phyloP scores from a whole-genome alignment of 202 grass and related monocot genomes.

The Dendrocalamus latiflorus region DNA sequence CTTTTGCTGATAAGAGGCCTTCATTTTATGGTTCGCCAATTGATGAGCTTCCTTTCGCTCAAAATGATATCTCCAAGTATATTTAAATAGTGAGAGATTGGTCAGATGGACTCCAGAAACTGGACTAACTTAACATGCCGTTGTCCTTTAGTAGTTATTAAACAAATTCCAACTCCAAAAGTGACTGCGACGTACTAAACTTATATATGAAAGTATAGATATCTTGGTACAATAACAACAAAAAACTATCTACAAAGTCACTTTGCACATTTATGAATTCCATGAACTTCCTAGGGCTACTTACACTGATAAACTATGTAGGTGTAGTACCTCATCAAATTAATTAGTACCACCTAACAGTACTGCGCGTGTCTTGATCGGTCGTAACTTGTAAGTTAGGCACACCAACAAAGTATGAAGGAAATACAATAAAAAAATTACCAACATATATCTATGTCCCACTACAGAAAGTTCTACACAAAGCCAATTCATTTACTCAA shows the following conservation, averaged over 20 bases:
- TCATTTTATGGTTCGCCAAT: neutral
- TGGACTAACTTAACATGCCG: too few species aligned
- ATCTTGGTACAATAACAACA: neutral
- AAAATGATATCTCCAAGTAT: neutral
- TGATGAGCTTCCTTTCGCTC: neutral
- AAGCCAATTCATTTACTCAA: too few species aligned
- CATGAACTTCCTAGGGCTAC: neutral
- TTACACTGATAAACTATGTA: too few species aligned
- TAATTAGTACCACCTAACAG: too few species aligned
- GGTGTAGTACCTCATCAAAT: too few species aligned
- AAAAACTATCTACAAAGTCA: neutral
- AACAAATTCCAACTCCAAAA: neutral
- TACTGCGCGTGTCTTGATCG: too few species aligned
- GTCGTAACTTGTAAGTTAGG: too few species aligned
- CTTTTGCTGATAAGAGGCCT: neutral
- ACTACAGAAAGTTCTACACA: too few species aligned
- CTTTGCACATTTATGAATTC: neutral
- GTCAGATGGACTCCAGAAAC: neutral
- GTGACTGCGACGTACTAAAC: neutral
- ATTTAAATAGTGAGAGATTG: neutral
- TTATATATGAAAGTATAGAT: neutral
- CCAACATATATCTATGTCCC: too few species aligned
- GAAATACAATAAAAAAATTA: too few species aligned
- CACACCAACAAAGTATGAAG: too few species aligned
- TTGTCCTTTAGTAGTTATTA: neutral